Evolutionary conservation across 2,329 filamentous ascomycete genomes (phyloP), one percentile per base, ranked within the genome.

Genomic region (Ascosphaera apis): DNA sequence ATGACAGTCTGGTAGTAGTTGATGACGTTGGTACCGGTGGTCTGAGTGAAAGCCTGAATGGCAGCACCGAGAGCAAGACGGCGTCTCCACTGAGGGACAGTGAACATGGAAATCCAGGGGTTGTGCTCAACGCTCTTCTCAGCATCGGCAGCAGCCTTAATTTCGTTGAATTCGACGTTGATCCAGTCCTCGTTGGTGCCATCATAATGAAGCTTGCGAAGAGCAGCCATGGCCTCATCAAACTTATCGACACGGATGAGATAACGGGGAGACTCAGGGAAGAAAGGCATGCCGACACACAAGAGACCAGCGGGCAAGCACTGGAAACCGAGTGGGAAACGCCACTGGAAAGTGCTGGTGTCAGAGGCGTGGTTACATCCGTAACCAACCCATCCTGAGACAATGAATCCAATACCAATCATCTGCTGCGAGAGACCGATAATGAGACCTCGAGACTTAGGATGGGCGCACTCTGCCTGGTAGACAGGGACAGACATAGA

Each of bases 1-100:
- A 57, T 53, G 40, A 51, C 51, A 4, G 51, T 57, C 40, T 54
- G 54, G 40, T 58, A 58, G 43, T 57, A 57, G 36, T 49, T 49
- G 36, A 58, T 56, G 39, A 56, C 53, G 41, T 58, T 56, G 40
- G 56, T 53, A 11, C 53, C 55, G 15, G 54, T 56, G 44, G 57
- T 65, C 42, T 76, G 72, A 34, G 71, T 70, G 44, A 77, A 72
- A 40, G 72, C 62, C 48, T 79, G 72, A 28, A 74, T 65, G 21
- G 68, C 52, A 31, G 65, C 65, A 15, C 67, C 73, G 40, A 74
- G 66, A 42, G 73, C 50, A 35, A 76, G 62, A 12, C 73, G 61
- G 34, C 62, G 72, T 46, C 73, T 63, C 61, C 70, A 52, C 40
- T 57, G 54, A n/a, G 55, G 52, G 11, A 57, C 50, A 11, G 45